Conservation (phyloP, 257 asterid genomes). For the Nyctanthes arbortristis region DNA sequence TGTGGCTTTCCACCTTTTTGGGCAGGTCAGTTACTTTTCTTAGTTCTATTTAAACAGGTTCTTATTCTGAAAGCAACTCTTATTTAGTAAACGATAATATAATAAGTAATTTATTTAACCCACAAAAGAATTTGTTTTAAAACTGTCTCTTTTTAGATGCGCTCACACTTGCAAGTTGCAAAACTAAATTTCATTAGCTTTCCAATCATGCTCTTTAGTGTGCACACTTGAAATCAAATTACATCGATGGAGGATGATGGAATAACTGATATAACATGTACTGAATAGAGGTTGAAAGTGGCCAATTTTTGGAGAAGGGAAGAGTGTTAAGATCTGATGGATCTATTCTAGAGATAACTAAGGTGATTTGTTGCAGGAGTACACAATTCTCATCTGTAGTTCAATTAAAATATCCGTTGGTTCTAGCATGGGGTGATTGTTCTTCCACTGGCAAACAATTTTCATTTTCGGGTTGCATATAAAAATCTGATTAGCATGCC, state of each 20-base stretch:
- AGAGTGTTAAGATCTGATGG: neutral
- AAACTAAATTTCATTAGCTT: neutral
- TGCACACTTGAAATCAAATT: neutral
- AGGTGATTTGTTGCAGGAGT: neutral
- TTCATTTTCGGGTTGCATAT: neutral
- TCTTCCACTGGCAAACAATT: neutral
- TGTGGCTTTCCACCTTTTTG: conserved; percentile 78
- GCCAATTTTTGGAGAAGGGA: neutral
- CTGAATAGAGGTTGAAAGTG: neutral
- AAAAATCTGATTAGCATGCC: neutral
- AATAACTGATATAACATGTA: neutral
- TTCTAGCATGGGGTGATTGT: neutral
- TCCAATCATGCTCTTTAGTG: neutral
- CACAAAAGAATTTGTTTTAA: neutral
- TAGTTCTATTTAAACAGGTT: neutral
- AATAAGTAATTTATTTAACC: too few species aligned
- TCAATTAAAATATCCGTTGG: neutral
- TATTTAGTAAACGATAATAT: too few species aligned
- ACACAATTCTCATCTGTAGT: neutral
- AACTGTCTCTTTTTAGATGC: neutral
- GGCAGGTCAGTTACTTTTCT: conserved; percentile 55
- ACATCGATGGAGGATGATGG: neutral
- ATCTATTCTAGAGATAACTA: neutral
- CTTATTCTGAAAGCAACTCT: too few species aligned
- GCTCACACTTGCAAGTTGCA: neutral